Evolutionary conservation across 371 early-diverging fungal species (phyloP).

Genomic region (Sporodiniella umbellata): DNA sequence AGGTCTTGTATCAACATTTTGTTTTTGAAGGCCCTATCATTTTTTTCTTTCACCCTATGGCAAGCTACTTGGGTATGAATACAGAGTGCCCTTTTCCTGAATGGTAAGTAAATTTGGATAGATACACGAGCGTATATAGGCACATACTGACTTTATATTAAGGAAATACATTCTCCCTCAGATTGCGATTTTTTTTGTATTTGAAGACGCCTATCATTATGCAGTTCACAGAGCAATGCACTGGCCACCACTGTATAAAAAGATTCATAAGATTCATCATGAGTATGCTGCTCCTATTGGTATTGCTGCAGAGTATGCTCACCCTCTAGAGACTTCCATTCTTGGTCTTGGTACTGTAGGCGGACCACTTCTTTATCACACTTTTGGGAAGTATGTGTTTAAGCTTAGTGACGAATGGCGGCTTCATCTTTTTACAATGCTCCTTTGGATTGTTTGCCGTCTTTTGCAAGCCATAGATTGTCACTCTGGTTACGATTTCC

Average conservation of each 20-base stretch:
- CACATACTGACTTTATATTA: too few species aligned
- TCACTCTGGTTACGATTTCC: constrained; percentile 95
- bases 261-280: constrained; percentile 93
- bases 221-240: constrained; percentile 85
- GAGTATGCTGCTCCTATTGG: constrained; percentile 92
- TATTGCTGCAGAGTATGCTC: constrained; percentile 83
- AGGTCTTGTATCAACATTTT: constrained; percentile 74
- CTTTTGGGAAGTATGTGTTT: constrained; percentile 1
- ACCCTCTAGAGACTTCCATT: constrained; percentile 76
- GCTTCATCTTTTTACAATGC: constrained; percentile 76
- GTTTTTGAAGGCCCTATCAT: constrained; percentile 83
- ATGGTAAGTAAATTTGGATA: constrained; percentile 64
- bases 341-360: constrained; percentile 76
- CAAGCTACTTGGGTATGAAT: constrained; percentile 78
- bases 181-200: constrained; percentile 70
- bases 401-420: constrained; percentile 42
- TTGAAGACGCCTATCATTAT: constrained; percentile 84
- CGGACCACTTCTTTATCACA: constrained; percentile 61
- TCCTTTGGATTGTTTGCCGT: constrained; percentile 76
- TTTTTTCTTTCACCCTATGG: constrained; percentile 82
- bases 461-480: constrained; percentile 86
- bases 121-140: too few species aligned
- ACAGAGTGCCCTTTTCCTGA: constrained; percentile 82
- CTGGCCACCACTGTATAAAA: constrained; percentile 82
- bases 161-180: constrained; percentile 42